These are phyloP conservation scores for Berkeleyomyces basicola DNA, from an alignment of 2,329 filamentous ascomycete species.

Conservation along the genomic window DNA sequence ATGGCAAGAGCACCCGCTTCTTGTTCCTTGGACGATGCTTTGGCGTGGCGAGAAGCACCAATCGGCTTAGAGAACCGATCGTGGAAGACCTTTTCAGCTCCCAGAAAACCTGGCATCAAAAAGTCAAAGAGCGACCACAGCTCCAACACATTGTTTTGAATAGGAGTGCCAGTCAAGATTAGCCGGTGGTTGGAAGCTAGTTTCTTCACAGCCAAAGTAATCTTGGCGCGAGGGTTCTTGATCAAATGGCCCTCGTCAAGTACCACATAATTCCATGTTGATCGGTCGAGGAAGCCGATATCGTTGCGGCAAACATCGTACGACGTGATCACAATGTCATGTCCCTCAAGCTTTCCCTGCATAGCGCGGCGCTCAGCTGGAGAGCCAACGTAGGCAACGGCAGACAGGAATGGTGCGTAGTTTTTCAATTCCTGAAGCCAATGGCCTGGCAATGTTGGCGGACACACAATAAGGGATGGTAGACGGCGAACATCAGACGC, in stretches of 20 bases:
- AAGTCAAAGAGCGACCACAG: conserved; percentile 98
- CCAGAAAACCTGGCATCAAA: conserved; percentile 94
- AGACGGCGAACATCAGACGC: conserved; percentile 62
- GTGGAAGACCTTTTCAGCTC: conserved; percentile 85
- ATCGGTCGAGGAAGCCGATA: conserved; percentile 61
- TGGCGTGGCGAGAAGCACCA: conserved; percentile 83
- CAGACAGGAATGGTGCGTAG: conserved; percentile 85
- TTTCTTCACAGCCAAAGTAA: conserved; percentile 80
- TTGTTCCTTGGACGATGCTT: conserved; percentile 95
- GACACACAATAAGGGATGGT: conserved; percentile 88
- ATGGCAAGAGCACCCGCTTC: conserved; percentile 92
- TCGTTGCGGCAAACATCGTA: conserved; percentile 98
- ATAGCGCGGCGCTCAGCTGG: conserved; percentile 63
- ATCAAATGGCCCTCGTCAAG: conserved; percentile 96
- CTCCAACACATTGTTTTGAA: conserved; percentile 94
- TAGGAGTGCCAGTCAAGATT: conserved; percentile 91
- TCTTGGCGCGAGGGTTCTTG: conserved; percentile 97
- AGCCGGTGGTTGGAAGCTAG: conserved; percentile 83
- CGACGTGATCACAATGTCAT: conserved; percentile 90
- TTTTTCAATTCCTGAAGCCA: conserved; percentile 97
- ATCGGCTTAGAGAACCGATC: conserved; percentile 93
- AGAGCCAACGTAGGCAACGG: conserved; percentile 80
- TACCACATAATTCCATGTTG: conserved; percentile 95
- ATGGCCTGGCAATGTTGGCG: conserved; percentile 87
- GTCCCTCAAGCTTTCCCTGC: conserved; percentile 51